Percentiles rank a stretch among this genome's conserved stretches.
Conservation (phyloP, 2,329 filamentous ascomycete species). For the Fusarium cicatricum region DNA sequence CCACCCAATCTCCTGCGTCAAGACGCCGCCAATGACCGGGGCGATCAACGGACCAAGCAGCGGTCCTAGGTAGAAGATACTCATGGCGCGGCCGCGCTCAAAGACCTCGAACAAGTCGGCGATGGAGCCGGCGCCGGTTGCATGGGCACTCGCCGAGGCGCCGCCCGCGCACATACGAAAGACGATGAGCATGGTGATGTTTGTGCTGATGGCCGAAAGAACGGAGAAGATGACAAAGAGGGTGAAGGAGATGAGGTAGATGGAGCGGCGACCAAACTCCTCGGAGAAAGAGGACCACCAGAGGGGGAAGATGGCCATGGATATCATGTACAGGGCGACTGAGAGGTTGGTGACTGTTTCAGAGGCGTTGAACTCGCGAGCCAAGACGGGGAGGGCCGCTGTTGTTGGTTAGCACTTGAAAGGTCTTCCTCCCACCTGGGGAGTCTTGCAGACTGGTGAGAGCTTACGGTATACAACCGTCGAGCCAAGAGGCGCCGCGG, state of each 20-base stretch:
- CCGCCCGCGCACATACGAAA: constrained; percentile 79
- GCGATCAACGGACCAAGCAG: constrained; percentile 77
- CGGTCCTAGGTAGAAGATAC: constrained; percentile 82
- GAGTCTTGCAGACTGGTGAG: neutral
- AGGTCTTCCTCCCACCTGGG: neutral
- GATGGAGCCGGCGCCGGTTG: constrained; percentile 84
- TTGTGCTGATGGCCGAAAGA: constrained; percentile 72
- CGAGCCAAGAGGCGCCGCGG: constrained; percentile 83
- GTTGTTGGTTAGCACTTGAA: constrained; percentile 12
- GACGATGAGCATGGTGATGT: constrained; percentile 78
- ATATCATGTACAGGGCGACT: constrained; percentile 82
- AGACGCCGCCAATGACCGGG: constrained; percentile 77
- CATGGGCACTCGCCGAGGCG: constrained; percentile 81
- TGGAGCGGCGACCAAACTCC: constrained; percentile 73
- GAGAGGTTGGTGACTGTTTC: constrained; percentile 77
- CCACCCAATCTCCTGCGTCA: constrained; percentile 77
- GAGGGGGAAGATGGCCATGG: constrained; percentile 83
- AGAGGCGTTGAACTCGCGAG: constrained; percentile 67
- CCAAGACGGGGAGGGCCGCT: constrained; percentile 75
- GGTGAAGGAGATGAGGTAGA: constrained; percentile 78
- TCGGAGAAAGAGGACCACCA: constrained; percentile 91
- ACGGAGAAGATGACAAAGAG: constrained; percentile 77
- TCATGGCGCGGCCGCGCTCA: constrained; percentile 82
- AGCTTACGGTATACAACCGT: constrained; percentile 81
- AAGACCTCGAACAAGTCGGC: constrained; percentile 80